Evolutionary conservation across 495 filamentous ascomycete species (phyloP).

Genomic region (Aspergillus olivimuriae): DNA sequence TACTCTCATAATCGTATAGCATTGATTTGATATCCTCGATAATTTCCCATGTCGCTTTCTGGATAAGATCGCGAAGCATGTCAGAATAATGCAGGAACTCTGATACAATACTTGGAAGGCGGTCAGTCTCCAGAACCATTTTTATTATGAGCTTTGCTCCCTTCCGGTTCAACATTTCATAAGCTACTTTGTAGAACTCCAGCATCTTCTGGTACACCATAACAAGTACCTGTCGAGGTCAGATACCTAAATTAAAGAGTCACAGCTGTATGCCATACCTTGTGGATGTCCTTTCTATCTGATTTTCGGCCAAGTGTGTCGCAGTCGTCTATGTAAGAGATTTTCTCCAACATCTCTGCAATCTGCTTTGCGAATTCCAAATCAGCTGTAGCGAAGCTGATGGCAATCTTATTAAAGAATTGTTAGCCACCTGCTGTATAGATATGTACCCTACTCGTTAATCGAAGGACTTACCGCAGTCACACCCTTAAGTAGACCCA

Average conservation of each 20-base stretch:
- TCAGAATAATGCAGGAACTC: neutral
- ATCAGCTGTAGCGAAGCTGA: too few species aligned
- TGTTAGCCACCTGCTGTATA: too few species aligned
- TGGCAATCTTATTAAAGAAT: too few species aligned
- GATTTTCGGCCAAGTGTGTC: too few species aligned
- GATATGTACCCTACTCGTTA: too few species aligned
- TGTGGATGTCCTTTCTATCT: constrained; percentile 9
- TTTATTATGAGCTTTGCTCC: neutral
- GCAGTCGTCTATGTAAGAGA: too few species aligned
- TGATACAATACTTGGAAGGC: neutral
- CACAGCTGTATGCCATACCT: constrained; percentile 4
- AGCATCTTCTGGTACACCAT: constrained; percentile 1
- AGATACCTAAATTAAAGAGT: neutral
- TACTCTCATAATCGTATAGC: constrained; percentile 21
- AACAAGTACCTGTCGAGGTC: neutral
- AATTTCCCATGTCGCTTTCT: neutral
- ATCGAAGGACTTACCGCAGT: too few species aligned
- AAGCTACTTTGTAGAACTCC: constrained; percentile 2
- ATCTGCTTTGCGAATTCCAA: too few species aligned
- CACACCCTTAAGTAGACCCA: too few species aligned
- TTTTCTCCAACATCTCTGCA: too few species aligned
- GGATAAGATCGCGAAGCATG: neutral
- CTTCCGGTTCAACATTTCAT: too few species aligned
- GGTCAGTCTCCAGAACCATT: neutral
- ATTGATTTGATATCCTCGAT: constrained; percentile 8